Percentiles rank a stretch among this genome's conserved stretches.
Evolutionary conservation across 495 filamentous ascomycete genomes (phyloP).

Genomic region (Talaromyces stipitatus): DNA sequence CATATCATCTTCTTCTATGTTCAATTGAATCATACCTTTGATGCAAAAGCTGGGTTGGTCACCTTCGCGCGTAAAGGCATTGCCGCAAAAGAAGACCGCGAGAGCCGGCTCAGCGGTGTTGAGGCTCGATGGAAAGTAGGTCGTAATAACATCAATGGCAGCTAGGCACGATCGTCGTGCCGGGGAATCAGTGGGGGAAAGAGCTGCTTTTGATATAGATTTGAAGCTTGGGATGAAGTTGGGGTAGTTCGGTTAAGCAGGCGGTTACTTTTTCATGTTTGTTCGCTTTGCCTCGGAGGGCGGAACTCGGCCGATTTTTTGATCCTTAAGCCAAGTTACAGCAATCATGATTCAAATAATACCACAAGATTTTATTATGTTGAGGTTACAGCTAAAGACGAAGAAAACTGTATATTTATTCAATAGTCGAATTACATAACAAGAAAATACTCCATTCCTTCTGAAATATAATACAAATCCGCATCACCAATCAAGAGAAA

Average conservation of each 20-base stretch:
- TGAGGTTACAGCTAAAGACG: neutral
- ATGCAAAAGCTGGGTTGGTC: slow-evolving; percentile 49
- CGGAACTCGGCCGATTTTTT: neutral
- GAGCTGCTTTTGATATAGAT: neutral
- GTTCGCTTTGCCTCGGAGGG: slow-evolving; percentile 1
- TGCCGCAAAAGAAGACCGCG: slow-evolving; percentile 27
- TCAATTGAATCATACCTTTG: slow-evolving; percentile 23
- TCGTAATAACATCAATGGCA: slow-evolving; percentile 47
- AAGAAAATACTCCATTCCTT: neutral
- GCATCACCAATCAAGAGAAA: neutral
- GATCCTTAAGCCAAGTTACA: neutral
- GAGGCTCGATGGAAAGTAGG: slow-evolving; percentile 34
- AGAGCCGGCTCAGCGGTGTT: slow-evolving; percentile 47
- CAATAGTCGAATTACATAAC: neutral
- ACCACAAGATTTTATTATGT: too few relatives aligned
- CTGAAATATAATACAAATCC: neutral
- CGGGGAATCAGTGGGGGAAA: neutral
- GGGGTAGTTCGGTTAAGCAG: neutral
- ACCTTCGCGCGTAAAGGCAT: slow-evolving; percentile 88
- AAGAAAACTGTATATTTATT: neutral
- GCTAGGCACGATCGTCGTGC: slow-evolving; percentile 4
- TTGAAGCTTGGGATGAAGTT: neutral
- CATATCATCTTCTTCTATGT: slow-evolving; percentile 2
- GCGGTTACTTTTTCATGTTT: slow-evolving; percentile 3
- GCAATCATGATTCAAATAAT: neutral